Conservation (phyloP, 208 protist genomes). For the Leishmania turanica region DNA sequence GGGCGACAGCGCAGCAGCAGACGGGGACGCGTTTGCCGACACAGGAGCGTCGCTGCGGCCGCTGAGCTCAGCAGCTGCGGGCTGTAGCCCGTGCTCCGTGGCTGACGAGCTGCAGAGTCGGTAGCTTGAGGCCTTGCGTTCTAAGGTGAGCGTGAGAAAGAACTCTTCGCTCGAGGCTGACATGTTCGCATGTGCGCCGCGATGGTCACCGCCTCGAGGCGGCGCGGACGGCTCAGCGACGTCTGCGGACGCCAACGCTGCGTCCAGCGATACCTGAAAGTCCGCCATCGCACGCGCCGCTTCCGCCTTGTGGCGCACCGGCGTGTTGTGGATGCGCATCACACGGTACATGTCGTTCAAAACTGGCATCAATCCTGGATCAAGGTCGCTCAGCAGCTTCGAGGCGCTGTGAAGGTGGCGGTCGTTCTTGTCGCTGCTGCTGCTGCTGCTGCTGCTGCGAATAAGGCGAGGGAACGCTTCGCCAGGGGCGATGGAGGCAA, state of each 20-base stretch:
- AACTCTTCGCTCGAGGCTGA: neutral
- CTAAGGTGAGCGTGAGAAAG: slow-evolving; percentile 24
- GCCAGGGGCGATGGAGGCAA: slow-evolving; percentile 23
- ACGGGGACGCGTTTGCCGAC: neutral
- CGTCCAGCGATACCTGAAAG: slow-evolving; percentile 18
- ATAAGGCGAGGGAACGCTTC: slow-evolving; percentile 26
- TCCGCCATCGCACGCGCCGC: slow-evolving; percentile 30
- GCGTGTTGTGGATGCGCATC: slow-evolving; percentile 31
- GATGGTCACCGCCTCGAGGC: neutral
- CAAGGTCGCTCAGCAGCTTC: slow-evolving; percentile 22
- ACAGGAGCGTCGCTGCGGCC: neutral
- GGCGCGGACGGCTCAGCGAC: neutral
- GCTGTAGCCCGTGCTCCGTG: neutral
- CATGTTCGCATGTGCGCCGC: neutral
- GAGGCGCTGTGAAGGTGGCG: neutral
- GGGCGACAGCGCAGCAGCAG: neutral
- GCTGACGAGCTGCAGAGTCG: slow-evolving; percentile 16
- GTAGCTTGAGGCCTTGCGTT: slow-evolving; percentile 32
- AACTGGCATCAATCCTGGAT: slow-evolving; percentile 19
- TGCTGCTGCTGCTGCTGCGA: neutral
- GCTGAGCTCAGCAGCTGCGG: neutral
- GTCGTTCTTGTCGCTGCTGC: neutral
- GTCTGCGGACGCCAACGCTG: neutral
- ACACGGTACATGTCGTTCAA: slow-evolving; percentile 45
- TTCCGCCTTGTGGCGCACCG: slow-evolving; percentile 33